Evolutionary conservation across 1,284 basidiomycete genomes (phyloP), one percentile per base, ranked within the genome.

Genomic region (Melampsora americana): DNA sequence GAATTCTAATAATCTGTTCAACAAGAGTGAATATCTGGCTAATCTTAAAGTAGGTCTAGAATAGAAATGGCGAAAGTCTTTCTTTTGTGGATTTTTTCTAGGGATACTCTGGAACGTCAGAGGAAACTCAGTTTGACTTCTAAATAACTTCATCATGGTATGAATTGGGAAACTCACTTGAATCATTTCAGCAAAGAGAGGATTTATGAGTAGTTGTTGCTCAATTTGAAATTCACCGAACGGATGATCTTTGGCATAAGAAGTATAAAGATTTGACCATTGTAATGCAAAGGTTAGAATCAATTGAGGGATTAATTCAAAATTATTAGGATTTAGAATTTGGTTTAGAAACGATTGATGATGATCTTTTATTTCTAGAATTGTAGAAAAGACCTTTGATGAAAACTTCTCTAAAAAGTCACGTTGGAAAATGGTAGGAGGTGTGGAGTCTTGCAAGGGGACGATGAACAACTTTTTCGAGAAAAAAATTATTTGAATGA

Each of bases 21-120:
- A 86, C 12, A 93, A 86, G 0, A 92, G 88, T 9, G 92, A 91
- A 81, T 97, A 97, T 78, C 92, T 90, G 82, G 94, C 92, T 14
- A 97, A 85, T 81, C 95, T 92, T 78, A 93, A 91, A 0, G 90
- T 88, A 0, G 95, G 93, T 6, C 93, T 92, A 78, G 96, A 86
- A 79, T 95, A 92, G 61, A 92, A 86, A n/a, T 91, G 87, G 68
- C 90, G 87, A 6, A 89, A 86, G 66, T 91, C 90, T 26, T 89
- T 88, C 78, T 88, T 86, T 26, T 87, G 86, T 0, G 87, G 85
- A 26, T 90, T 65, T 50, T 39, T 64, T 30, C 14, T 56, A 30
- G 77, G 77, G 14, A 78, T 73, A 16, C 67, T 68, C 56, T 68
- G 50, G 32, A 28, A 28, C 20, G n/a, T 53, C 23, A 50, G 53